Conservation (phyloP, 768 basidiomycete genomes). For the Amanita pallidorosea region DNA sequence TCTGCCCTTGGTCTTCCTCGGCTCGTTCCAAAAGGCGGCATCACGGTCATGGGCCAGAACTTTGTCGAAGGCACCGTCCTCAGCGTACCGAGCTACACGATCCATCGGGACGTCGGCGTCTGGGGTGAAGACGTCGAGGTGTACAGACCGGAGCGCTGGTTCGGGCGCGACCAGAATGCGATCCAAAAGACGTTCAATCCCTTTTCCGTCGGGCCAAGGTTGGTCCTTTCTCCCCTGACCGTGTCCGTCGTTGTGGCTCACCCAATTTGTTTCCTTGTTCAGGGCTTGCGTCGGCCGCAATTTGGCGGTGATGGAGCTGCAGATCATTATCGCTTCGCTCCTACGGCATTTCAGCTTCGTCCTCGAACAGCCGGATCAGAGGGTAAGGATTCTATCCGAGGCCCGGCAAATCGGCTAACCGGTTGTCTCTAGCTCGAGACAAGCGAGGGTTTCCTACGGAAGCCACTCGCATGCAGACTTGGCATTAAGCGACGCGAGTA, state of each 20-base stretch:
- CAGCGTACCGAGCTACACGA: constrained; percentile 74
- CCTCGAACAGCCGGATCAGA: constrained; percentile 44
- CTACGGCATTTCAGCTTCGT: constrained; percentile 68
- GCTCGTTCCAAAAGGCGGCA: constrained; percentile 61
- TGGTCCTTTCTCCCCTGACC: constrained; percentile 10
- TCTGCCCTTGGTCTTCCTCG: constrained; percentile 79
- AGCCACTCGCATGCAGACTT: constrained; percentile 63
- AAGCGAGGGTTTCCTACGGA: constrained; percentile 80
- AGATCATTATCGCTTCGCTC: constrained; percentile 75
- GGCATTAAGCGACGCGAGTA: constrained; percentile 58
- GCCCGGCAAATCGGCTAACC: not conserved
- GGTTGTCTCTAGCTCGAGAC: constrained; percentile 44
- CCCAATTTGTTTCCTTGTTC: constrained; percentile 1
- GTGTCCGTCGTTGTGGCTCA: not conserved
- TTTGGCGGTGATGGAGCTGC: constrained; percentile 67
- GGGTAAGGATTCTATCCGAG: constrained; percentile 26
- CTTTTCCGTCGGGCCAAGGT: constrained; percentile 78
- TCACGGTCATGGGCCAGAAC: constrained; percentile 42
- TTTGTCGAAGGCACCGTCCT: constrained; percentile 73
- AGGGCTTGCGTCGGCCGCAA: constrained; percentile 83
- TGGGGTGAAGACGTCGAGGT: constrained; percentile 76
- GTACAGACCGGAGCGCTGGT: constrained; percentile 81
- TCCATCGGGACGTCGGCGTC: constrained; percentile 58
- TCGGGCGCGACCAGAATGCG: constrained; percentile 50
- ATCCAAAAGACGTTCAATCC: constrained; percentile 76